Conservation (phyloP, 768 basidiomycete genomes). For the Rhodosporidiobolus odoratus region DNA sequence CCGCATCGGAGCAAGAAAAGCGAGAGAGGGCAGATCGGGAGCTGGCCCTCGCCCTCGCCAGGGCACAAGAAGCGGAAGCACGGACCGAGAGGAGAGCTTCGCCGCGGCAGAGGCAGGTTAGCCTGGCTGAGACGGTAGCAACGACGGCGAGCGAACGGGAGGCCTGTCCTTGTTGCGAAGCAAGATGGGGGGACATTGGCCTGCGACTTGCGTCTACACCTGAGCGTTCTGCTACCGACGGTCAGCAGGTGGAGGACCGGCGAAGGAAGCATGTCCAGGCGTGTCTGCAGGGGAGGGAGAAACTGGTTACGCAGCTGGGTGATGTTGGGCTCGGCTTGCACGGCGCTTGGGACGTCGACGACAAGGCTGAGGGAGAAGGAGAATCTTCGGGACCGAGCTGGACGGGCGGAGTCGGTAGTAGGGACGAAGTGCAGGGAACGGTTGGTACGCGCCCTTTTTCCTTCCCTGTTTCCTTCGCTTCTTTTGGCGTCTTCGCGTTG, state of each 20-base stretch:
- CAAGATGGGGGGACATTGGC: constrained; percentile 1
- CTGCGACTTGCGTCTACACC: neutral
- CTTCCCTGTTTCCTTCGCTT: neutral
- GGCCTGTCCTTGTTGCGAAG: constrained; percentile 20
- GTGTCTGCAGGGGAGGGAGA: constrained; percentile 3
- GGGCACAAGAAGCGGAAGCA: neutral
- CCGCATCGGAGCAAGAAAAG: neutral
- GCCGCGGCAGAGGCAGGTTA: neutral
- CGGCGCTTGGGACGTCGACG: neutral
- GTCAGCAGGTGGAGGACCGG: neutral
- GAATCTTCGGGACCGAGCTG: neutral
- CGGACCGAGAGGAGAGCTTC: neutral
- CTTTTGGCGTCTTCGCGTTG: neutral
- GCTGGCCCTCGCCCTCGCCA: neutral
- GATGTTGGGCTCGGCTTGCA: neutral
- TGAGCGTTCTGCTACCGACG: neutral
- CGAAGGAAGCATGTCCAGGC: neutral
- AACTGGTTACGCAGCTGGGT: neutral
- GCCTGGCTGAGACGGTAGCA: neutral
- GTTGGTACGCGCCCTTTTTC: neutral
- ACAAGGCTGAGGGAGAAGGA: neutral
- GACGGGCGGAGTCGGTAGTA: neutral
- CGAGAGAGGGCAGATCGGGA: neutral
- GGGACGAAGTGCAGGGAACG: neutral
- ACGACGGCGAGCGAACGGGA: neutral